Conservation (phyloP, 345 rosid genomes). For the Odontarrhena argentea region DNA sequence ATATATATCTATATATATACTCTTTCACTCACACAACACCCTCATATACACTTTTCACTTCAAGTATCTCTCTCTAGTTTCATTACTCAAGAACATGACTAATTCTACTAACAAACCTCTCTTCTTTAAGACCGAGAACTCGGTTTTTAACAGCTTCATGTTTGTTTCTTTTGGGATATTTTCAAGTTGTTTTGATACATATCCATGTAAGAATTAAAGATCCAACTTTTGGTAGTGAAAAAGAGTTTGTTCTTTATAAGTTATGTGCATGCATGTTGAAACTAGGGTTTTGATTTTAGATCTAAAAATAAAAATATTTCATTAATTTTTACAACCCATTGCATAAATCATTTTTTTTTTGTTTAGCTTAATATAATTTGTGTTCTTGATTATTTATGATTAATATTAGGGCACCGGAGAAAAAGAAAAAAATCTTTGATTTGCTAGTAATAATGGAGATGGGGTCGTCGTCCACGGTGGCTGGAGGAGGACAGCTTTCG, state of each 20-base stretch:
- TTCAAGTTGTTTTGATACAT: slow-evolving; percentile 5
- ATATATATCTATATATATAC: slow-evolving; percentile 7
- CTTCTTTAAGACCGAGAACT: slow-evolving; percentile 14
- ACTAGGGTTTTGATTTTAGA: slow-evolving; percentile 34
- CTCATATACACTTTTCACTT: slow-evolving; percentile 14
- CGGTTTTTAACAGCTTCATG: slow-evolving; percentile 16
- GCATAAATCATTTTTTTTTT: background rate
- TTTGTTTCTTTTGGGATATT: slow-evolving; percentile 21
- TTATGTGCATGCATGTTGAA: slow-evolving; percentile 34
- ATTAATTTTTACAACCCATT: background rate
- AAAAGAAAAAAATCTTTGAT: slow-evolving; percentile 22
- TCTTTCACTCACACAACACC: slow-evolving; percentile 1
- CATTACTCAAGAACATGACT: slow-evolving; percentile 32
- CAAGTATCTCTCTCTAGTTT: slow-evolving; percentile 26
- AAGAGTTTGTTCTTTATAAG: slow-evolving; percentile 16
- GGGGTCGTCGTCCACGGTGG: slow-evolving; percentile 48
- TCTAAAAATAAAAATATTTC: background rate
- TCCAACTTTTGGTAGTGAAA: slow-evolving; percentile 11
- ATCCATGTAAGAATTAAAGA: slow-evolving; percentile 25
- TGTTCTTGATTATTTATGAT: slow-evolving; percentile 10
- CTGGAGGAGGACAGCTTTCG: slow-evolving; percentile 67
- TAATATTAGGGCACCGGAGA: slow-evolving; percentile 26
- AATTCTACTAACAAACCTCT: slow-evolving; percentile 20
- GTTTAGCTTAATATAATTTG: background rate
- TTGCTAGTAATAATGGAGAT: slow-evolving; percentile 35